phyloP scores from a whole-genome alignment of 495 filamentous ascomycete genomes.

The Daldinia bambusicola region DNA sequence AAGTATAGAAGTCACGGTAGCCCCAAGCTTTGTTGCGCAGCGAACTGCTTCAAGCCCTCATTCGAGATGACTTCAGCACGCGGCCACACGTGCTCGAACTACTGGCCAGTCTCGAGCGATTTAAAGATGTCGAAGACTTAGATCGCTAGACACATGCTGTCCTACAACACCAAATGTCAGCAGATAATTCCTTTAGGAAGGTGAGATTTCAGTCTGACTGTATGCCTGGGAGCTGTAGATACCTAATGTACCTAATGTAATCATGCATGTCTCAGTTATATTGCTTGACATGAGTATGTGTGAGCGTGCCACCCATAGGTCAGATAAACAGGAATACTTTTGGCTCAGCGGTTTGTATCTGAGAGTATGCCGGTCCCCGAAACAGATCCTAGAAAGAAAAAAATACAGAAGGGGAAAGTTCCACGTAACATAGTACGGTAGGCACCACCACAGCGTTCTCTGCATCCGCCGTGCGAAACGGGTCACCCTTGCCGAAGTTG shows the following conservation, averaged over 20 bases:
- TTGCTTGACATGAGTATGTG: no score
- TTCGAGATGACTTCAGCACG: slow-evolving; percentile 53
- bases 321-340: no score
- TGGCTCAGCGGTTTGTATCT: no score
- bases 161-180: slow-evolving; percentile 26
- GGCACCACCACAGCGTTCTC: slow-evolving; percentile 46
- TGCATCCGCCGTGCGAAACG: slow-evolving; percentile 22
- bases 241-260: not conserved
- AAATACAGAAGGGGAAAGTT: no score
- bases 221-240: not conserved
- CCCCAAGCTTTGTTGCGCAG: slow-evolving; percentile 65
- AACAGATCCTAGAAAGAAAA: no score
- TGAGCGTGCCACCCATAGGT: no score
- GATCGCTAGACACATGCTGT: slow-evolving; percentile 56
- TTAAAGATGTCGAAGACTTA: slow-evolving; percentile 55
- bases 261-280: slow-evolving; percentile 2
- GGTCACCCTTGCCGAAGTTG: slow-evolving; percentile 59
- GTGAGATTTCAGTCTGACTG: not conserved
- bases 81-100: slow-evolving; percentile 60
- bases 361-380: no score
- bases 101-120: slow-evolving; percentile 57
- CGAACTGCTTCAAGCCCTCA: slow-evolving; percentile 52
- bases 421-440: no score
- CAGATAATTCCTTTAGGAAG: not conserved
- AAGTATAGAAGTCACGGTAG: slow-evolving; percentile 68